phyloP scores from a whole-genome alignment of 106 monocot genomes.

The Amphibolis antarctica region DNA sequence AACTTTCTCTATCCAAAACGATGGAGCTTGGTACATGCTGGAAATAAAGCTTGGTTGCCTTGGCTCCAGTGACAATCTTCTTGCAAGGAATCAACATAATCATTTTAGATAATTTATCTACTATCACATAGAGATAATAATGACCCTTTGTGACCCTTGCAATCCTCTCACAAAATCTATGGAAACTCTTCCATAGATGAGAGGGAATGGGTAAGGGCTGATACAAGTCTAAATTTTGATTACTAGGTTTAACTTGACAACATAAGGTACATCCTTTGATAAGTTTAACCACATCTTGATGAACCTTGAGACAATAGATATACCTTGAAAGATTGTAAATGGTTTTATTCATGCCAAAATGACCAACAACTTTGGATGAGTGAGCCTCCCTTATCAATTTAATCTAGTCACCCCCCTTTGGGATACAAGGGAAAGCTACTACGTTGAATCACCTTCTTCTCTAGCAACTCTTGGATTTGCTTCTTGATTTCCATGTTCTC shows the following conservation, averaged over 20 bases:
- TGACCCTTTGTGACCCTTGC: neutral
- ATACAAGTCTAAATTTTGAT: conserved; percentile 2
- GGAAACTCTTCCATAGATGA: conserved; percentile 5
- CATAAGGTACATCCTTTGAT: neutral
- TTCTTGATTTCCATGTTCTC: neutral
- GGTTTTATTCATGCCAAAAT: conserved; percentile 1
- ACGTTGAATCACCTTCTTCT: neutral
- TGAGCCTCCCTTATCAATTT: conserved; percentile 5
- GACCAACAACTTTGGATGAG: neutral
- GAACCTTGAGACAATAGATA: neutral
- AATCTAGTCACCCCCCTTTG: neutral
- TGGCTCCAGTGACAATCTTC: too few species aligned
- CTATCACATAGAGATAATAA: neutral
- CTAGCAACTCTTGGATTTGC: neutral
- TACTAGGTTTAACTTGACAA: conserved; percentile 1
- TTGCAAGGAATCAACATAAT: too few species aligned
- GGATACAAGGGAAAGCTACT: neutral
- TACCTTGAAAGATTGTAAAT: neutral
- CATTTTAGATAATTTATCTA: conserved; percentile 1
- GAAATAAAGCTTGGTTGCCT: too few species aligned
- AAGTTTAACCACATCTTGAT: neutral
- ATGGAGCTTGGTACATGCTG: too few species aligned
- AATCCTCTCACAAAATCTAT: conserved; percentile 12
- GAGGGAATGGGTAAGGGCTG: neutral
- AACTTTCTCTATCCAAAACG: too few species aligned